Evolutionary conservation across 202 grass and related monocot species (phyloP).

Genomic region (Brachypodium distachyon): DNA sequence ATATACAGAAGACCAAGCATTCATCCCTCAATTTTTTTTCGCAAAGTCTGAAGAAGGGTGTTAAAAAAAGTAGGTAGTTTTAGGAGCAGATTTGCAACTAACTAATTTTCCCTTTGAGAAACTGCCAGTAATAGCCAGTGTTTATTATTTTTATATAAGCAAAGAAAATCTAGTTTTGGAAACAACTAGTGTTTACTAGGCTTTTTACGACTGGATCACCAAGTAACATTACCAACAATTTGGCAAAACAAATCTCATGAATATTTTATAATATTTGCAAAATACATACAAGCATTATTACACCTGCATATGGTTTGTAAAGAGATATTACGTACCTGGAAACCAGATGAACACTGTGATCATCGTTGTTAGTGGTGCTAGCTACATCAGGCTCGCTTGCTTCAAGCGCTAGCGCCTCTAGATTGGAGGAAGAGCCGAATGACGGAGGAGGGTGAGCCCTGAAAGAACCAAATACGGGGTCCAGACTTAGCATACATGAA

Average conservation of each 20-base stretch:
- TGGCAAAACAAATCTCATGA: not conserved
- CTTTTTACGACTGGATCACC: not conserved
- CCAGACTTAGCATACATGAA: not conserved
- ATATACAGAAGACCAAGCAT: not conserved
- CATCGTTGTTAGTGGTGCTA: conserved; percentile 12
- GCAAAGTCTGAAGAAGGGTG: not conserved
- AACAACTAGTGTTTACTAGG: too few relatives aligned
- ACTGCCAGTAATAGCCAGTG: too few relatives aligned
- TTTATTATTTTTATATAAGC: too few relatives aligned
- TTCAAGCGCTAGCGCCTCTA: conserved; percentile 43
- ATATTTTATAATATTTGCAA: not conserved
- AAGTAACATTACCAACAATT: not conserved
- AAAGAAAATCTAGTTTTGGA: too few relatives aligned
- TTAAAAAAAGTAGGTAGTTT: not conserved
- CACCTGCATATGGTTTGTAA: not conserved
- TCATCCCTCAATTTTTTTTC: not conserved
- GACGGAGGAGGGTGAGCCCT: conserved; percentile 51
- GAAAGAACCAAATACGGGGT: not conserved
- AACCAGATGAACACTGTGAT: conserved; percentile 39
- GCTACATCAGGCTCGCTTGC: conserved; percentile 18
- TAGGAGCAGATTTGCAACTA: not conserved
- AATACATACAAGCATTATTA: not conserved
- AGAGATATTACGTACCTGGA: conserved; percentile 20
- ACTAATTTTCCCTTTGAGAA: too few relatives aligned
- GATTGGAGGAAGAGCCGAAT: conserved; percentile 58